Evolutionary conservation across 805 yeast species (phyloP).

Genomic region (Metschnikowia drakensbergensis): DNA sequence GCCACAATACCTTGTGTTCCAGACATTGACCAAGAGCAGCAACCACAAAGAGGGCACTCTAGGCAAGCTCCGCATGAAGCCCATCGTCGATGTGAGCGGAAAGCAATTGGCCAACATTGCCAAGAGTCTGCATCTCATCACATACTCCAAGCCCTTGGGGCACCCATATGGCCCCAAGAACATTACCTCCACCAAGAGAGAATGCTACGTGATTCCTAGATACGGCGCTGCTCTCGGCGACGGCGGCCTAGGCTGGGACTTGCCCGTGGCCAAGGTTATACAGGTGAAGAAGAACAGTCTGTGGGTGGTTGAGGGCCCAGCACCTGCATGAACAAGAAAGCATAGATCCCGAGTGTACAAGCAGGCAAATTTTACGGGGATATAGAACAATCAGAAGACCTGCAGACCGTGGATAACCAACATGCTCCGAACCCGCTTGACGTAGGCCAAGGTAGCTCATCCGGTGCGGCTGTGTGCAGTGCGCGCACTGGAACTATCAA

Average conservation of each 20-base stretch:
- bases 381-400: too few species aligned
- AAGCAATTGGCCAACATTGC: constrained; percentile 76
- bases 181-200: constrained; percentile 62
- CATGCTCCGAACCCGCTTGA: too few species aligned
- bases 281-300: constrained; percentile 65
- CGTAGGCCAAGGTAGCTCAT: too few species aligned
- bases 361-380: too few species aligned
- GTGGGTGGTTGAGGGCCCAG: constrained; percentile 49
- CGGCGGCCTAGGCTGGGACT: constrained; percentile 90
- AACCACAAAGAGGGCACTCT: constrained; percentile 41
- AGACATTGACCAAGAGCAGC: constrained; percentile 55
- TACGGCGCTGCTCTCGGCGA: constrained; percentile 80
- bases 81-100: constrained; percentile 72
- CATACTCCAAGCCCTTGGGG: constrained; percentile 89
- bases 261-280: constrained; percentile 69
- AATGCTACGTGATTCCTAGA: constrained; percentile 87
- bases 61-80: constrained; percentile 58
- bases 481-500: constrained; percentile 2
- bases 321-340: background rate
- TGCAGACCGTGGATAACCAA: too few species aligned
- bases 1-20: constrained; percentile 74
- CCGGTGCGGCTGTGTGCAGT: background rate
- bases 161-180: constrained; percentile 82
- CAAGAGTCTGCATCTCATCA: constrained; percentile 63
- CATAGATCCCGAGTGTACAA: background rate